Evolutionary conservation across 495 filamentous ascomycete species (phyloP).

Genomic region (Pyronema omphalodes): DNA sequence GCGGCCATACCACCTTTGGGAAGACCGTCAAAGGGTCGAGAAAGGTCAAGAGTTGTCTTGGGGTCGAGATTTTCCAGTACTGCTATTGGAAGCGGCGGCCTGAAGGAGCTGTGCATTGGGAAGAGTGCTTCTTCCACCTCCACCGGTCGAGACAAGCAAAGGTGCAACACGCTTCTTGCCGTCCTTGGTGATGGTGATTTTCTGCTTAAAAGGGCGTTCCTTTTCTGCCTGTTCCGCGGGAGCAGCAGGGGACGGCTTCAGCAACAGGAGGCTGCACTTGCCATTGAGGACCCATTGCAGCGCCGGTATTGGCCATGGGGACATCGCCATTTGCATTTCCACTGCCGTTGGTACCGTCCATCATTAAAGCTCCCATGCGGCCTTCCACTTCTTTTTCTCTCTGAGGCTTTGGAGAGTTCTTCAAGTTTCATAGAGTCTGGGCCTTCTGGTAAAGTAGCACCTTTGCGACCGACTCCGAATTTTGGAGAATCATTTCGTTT

Average conservation of each 20-base stretch:
- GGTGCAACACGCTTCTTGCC: constrained; percentile 92
- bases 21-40: constrained; percentile 83
- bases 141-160: constrained; percentile 58
- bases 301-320: constrained; percentile 19
- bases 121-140: constrained; percentile 22
- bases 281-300: constrained; percentile 28
- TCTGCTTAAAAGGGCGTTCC: constrained; percentile 43
- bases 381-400: constrained; percentile 75
- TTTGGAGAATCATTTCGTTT: constrained; percentile 79
- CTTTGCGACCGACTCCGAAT: constrained; percentile 70
- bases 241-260: constrained; percentile 22
- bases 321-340: constrained; percentile 9
- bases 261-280: constrained; percentile 17
- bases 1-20: constrained; percentile 74
- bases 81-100: constrained; percentile 37
- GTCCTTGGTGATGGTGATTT: constrained; percentile 88
- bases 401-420: constrained; percentile 76
- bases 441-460: constrained; percentile 75
- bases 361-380: constrained; percentile 95
- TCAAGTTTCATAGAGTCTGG: constrained; percentile 72
- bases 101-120: constrained; percentile 24
- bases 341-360: constrained; percentile 36
- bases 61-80: constrained; percentile 47
- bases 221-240: constrained; percentile 25
- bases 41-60: constrained; percentile 73